phyloP scores from a whole-genome alignment of 164 flowering plant species.

The Saururus chinensis region DNA sequence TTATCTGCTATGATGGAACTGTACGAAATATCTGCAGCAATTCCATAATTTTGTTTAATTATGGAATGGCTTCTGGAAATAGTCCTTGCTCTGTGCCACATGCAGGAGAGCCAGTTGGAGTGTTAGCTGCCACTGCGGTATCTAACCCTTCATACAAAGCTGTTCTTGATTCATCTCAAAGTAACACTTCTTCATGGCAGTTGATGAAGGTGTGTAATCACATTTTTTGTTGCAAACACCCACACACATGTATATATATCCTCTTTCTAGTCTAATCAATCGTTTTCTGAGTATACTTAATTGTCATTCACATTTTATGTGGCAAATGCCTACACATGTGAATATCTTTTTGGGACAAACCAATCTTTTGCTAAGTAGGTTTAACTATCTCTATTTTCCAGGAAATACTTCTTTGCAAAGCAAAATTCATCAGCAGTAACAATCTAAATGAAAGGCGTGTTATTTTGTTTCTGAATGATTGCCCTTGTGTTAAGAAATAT shows the following conservation, averaged over 20 bases:
- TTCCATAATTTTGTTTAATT: slow-evolving; percentile 62
- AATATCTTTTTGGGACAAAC: too few relatives aligned
- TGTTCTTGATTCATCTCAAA: slow-evolving; percentile 83
- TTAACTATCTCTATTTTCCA: slow-evolving; percentile 12
- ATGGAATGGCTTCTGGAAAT: slow-evolving; percentile 29
- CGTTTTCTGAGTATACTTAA: neutral
- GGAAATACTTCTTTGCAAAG: slow-evolving; percentile 79
- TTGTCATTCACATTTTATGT: neutral
- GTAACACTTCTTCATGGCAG: slow-evolving; percentile 83
- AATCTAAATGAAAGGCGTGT: slow-evolving; percentile 57
- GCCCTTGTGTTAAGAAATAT: slow-evolving; percentile 55
- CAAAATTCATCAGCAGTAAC: slow-evolving; percentile 45
- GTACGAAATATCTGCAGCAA: slow-evolving; percentile 74
- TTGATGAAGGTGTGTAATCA: slow-evolving; percentile 68
- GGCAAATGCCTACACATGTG: too few relatives aligned
- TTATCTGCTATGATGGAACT: slow-evolving; percentile 82
- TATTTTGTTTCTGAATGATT: slow-evolving; percentile 58
- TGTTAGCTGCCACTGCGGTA: slow-evolving; percentile 88
- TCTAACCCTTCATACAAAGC: slow-evolving; percentile 96
- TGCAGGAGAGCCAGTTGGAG: slow-evolving; percentile 93
- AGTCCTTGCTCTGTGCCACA: slow-evolving; percentile 27
- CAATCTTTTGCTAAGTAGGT: neutral
- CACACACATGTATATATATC: neutral
- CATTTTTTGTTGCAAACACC: neutral
- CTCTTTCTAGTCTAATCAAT: neutral